Base-by-base conservation (phyloP, 371 early-diverging fungal genomes). In the Fennellomyces sp. region DNA sequence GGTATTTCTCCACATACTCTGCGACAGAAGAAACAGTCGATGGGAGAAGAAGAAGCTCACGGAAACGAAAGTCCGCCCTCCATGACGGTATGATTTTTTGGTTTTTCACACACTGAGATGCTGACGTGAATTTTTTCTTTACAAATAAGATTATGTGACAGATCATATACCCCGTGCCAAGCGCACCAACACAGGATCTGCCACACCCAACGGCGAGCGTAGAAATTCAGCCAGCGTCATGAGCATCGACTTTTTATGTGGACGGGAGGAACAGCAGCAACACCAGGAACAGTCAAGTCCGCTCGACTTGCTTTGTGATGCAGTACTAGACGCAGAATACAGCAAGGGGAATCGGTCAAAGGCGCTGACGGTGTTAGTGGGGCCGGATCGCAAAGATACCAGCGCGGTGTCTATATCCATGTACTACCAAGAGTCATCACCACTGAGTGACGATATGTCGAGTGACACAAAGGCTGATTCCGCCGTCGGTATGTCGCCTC, bases 241-340 rank as follows among this genome's bases (percentile, higher is more conserved):
- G 79, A 75, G 73, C 17, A 78, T 78, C 26, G 65, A 69, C 47
- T 78, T 78, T 64, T 47, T 78, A 26, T 78, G 79, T 33, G 54
- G 62, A 5, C 60, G 61, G 31, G 66, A 67, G 7, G 10, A 45
- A 23, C 48, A 57, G 11, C 56, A 30, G 28, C 54, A 45, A 21
- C 52, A 35, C 38, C 42, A 31, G 36, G 7, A 23, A 48, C 49
- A 31, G 33, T 31, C 23, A 15, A 70, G 67, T 41, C 62, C 68
- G n/a, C 27, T 78, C 31, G 73, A 69, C 64, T 28, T 78, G 15
- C 31, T 78, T 3, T 75, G 69, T 17, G 66, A 75, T 60, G 78
- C 68, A 25, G 74, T 70, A 5, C 58, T 78, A 65, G 75, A 72
- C 48, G 70, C 70, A 2, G 64, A 63, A 29, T 71, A 71, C 56